Evolutionary conservation across 75 land plant species (phyloP), one percentile per base, ranked within the genome.

Genomic region (Sequoia sempervirens): DNA sequence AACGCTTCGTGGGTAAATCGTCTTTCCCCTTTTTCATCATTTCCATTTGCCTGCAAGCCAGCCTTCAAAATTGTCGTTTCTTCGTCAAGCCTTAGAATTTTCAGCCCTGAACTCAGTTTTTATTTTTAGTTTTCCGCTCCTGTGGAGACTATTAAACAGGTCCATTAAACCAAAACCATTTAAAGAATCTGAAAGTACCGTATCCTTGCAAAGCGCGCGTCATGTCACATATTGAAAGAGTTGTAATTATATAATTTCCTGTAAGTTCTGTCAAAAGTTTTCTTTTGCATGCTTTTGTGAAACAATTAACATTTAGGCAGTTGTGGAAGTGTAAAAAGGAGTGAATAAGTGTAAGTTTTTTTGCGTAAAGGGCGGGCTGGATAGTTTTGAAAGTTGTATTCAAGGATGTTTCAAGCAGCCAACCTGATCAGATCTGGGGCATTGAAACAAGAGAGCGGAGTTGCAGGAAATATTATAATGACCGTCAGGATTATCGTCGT

Each of bases 371-470:
- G 80, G 52, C 30, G 46, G 80, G 26, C 50, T 81, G 37, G 26
- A 61, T 23, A 61, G n/a, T 18, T 36, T 34, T 54, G 37, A 75
- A 56, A 58, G 30, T 56, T 37, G 83, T 68, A 68, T 61, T 61
- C 86, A 86, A 92, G 87, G 84, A 92, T 92, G 93, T 87, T 83
- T 88, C 86, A 88, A 88, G 87, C 82, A 58, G 86, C 82, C n/a
- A 88, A 68, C 54, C 38, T 82, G 72, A 88, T 82, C 81, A 90
- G 87, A 89, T 70, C 86, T 79, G 82, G 84, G 64, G 85, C 85
- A 83, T 82, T 89, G 20, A 86, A 87, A 50, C 81, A 84, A 74
- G 85, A 83, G 38, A 30, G 80, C 53, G 84, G 84, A 75, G 38
- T 83, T 78, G 84, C 76, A 84, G 87, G 86, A 54, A 81, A 80